Evolutionary conservation across 2,329 filamentous ascomycete genomes (phyloP).

Genomic region (Epichloe uncinata): DNA sequence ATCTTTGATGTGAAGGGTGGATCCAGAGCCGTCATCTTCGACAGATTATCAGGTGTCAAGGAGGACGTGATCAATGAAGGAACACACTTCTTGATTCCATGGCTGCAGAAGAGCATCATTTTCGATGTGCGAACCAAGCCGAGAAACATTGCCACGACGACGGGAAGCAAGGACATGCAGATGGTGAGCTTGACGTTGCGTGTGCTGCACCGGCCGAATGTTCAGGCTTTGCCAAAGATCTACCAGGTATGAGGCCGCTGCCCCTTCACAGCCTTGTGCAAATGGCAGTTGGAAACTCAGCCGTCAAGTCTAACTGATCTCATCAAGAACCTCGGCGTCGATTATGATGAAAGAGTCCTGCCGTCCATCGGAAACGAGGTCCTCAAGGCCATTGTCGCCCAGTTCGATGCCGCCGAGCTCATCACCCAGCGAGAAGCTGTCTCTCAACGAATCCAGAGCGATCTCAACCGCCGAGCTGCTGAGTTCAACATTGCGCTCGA

Average conservation of each 20-base stretch:
- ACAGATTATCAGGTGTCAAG: slow-evolving; percentile 82
- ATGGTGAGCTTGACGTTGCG: slow-evolving; percentile 98
- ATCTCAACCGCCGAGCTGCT: slow-evolving; percentile 80
- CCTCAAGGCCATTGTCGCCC: slow-evolving; percentile 93
- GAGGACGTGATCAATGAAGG: slow-evolving; percentile 88
- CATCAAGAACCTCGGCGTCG: slow-evolving; percentile 84
- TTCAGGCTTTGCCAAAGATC: slow-evolving; percentile 86
- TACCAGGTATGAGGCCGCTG: slow-evolving; percentile 60
- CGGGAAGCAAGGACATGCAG: slow-evolving; percentile 96
- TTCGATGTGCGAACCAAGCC: slow-evolving; percentile 98
- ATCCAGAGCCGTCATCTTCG: slow-evolving; percentile 93
- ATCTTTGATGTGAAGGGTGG: slow-evolving; percentile 97
- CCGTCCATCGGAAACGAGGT: slow-evolving; percentile 99
- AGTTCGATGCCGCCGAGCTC: slow-evolving; percentile 96
- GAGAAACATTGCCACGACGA: slow-evolving; percentile 93
- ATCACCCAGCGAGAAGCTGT: slow-evolving; percentile 98
- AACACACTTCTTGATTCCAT: slow-evolving; percentile 91
- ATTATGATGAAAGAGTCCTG: slow-evolving; percentile 97
- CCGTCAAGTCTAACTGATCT: background rate
- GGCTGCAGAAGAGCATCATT: slow-evolving; percentile 87
- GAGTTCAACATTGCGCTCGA: slow-evolving; percentile 99
- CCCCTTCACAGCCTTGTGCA: background rate
- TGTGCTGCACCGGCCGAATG: slow-evolving; percentile 88
- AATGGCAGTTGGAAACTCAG: background rate
- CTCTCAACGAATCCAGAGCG: slow-evolving; percentile 81